These are phyloP conservation scores for Metschnikowia proteae DNA, from an alignment of 805 yeast species.

Conservation along the genomic window DNA sequence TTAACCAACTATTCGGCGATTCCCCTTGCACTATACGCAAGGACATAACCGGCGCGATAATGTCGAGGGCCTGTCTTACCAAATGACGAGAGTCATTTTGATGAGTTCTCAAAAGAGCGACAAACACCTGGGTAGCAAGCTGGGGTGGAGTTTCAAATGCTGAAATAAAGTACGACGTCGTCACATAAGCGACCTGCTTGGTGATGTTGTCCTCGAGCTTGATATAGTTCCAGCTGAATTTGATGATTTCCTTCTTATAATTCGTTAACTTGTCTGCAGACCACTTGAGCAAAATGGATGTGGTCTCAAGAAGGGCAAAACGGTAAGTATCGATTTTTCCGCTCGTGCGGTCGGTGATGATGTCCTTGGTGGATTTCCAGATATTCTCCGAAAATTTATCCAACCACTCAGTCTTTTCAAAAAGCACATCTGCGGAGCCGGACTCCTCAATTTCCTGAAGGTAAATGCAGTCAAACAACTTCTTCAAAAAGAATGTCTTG, in stretches of 20 bases:
- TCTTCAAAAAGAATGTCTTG: constrained; percentile 52
- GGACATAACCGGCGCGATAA: constrained; percentile 83
- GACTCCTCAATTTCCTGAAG: constrained; percentile 53
- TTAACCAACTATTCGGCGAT: constrained; percentile 70
- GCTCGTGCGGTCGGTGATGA: constrained; percentile 49
- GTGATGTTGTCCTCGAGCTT: constrained; percentile 84
- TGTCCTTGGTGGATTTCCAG: constrained; percentile 66
- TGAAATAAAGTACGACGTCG: constrained; percentile 80
- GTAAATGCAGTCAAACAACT: constrained; percentile 62
- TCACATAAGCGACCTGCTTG: constrained; percentile 89
- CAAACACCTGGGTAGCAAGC: constrained; percentile 87
- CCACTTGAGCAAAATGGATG: constrained; percentile 70
- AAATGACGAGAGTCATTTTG: constrained; percentile 79
- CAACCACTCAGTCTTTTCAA: constrained; percentile 59
- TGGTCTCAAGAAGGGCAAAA: constrained; percentile 73
- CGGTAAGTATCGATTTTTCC: constrained; percentile 73
- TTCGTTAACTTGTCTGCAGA: constrained; percentile 58
- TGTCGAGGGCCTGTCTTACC: constrained; percentile 82
- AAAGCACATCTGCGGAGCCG: constrained; percentile 46
- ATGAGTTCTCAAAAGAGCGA: constrained; percentile 79
- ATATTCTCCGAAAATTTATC: constrained; percentile 55
- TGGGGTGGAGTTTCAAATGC: constrained; percentile 86
- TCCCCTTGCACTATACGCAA: constrained; percentile 56
- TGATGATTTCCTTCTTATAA: constrained; percentile 77
- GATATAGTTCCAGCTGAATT: constrained; percentile 91